Conservation (phyloP, 139 green algal genomes). For the Eudorina sp. region DNA sequence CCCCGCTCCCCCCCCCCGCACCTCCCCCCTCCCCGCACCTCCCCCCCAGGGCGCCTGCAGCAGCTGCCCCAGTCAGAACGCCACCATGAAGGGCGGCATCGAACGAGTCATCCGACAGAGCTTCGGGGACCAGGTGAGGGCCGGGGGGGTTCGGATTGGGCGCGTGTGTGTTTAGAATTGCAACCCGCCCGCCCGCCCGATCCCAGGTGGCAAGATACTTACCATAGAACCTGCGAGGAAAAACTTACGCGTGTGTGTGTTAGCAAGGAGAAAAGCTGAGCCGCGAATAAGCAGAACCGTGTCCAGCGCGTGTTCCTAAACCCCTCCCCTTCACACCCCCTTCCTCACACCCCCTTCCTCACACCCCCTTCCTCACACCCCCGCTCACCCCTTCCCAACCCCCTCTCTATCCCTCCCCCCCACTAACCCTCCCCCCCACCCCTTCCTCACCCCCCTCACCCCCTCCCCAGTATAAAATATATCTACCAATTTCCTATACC, state of each 20-base stretch:
- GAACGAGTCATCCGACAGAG: slow-evolving; percentile 75
- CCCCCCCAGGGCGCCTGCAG: slow-evolving; percentile 83
- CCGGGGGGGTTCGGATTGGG: slow-evolving; percentile 58
- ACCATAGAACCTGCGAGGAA: no score
- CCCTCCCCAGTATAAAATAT: no score
- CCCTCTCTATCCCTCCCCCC: background rate
- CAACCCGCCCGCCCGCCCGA: no score
- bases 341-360: background rate
- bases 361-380: no score
- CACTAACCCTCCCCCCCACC: background rate
- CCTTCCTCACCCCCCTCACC: no score
- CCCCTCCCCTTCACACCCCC: background rate
- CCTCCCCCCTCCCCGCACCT: background rate
- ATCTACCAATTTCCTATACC: no score
- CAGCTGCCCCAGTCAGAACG: slow-evolving; percentile 84
- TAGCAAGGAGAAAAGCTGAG: no score
- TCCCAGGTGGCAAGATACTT: no score
- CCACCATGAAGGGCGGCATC: slow-evolving; percentile 97
- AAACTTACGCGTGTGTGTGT: no score
- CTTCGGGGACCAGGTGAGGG: slow-evolving; percentile 66
- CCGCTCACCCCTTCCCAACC: background rate
- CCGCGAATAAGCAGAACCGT: no score
- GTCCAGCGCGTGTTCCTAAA: background rate
- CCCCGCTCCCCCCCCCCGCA: background rate
- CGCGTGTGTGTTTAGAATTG: no score